Base-by-base conservation (phyloP, 2,329 filamentous ascomycete species). In the Cephalotrichum gorgonifer region DNA sequence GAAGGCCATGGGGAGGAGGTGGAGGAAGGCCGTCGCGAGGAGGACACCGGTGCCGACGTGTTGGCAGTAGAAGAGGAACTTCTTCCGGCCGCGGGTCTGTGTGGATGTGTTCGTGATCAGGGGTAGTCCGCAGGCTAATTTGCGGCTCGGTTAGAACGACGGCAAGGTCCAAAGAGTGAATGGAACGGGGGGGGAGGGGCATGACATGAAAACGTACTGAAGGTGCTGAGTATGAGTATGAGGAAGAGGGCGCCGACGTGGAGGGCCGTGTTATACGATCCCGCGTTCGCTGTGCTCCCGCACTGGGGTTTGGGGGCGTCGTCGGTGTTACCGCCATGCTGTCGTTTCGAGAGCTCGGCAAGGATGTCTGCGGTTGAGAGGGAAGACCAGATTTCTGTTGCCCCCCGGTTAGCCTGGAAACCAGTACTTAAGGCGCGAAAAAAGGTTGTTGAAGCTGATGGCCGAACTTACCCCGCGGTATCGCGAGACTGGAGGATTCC, bases 1-100 rank as follows among this genome's bases (percentile, higher is more conserved):
- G 57, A 86, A 86, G 1, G 83, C 82, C 25, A 78, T 86, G 48
- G 79, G 82, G 4, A 85, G 74, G 12, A 85, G 72, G 66, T 91
- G 86, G 25, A 91, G 86, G 59, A 93, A 93, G 49, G 87, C 86
- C 1, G 87, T 93, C 11, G 88, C 86, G 53, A 93, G 83, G n/a
- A 93, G 71, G 20, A 93, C 88, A 51, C 87, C 87, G 1, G 87
- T 93, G 59, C 87, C 85, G 55, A 88, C 85, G 66, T 88, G 85
- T 54, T 85, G 79, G 57, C 80, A 82, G 54, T 82, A 69, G 61
- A 85, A 84, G 54, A 85, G 73, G 56, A 85, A 73, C 22, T 64
- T 72, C 53, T 72, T 73, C 47, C 82, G 81, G 49, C 76, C 75
- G 47, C 71, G 74, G 49, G 80, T 72, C 44, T 73, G 72, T 33